These are phyloP conservation scores for Pseudohalonectria lignicola DNA, from an alignment of 2,329 filamentous ascomycete genomes.

Conservation along the genomic window DNA sequence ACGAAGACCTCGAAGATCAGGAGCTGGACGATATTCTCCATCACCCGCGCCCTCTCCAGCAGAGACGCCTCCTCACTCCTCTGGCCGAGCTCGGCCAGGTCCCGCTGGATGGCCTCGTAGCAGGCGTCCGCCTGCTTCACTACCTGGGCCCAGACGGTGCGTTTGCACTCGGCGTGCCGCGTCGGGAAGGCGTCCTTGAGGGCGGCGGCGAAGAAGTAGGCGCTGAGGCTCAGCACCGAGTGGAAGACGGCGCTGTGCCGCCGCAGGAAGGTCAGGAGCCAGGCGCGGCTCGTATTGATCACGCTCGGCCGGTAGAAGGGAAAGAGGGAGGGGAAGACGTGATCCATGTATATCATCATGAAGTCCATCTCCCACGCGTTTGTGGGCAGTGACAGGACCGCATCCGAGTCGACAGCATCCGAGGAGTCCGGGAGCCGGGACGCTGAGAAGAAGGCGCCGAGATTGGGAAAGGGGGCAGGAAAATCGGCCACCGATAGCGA, in stretches of 20 bases:
- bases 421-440: too few species aligned
- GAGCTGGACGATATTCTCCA: constrained; percentile 28
- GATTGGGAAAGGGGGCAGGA: too few species aligned
- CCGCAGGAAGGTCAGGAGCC: constrained; percentile 41
- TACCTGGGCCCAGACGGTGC: constrained; percentile 21
- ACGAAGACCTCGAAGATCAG: constrained; percentile 25
- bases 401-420: too few species aligned
- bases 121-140: too few species aligned
- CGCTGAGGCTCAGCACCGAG: constrained; percentile 38
- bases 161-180: constrained; percentile 3
- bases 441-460: too few species aligned
- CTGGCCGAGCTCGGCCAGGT: neutral
- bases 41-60: constrained; percentile 15
- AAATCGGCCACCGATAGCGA: too few species aligned
- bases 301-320: constrained; percentile 44
- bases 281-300: constrained; percentile 39
- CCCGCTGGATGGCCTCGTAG: constrained; percentile 25
- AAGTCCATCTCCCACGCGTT: constrained; percentile 17
- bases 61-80: neutral
- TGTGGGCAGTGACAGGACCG: too few species aligned
- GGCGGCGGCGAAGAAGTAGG: constrained; percentile 42
- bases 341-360: constrained; percentile 45
- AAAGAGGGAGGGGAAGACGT: constrained; percentile 45
- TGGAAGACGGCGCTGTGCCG: constrained; percentile 41
- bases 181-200: too few species aligned